phyloP scores from a whole-genome alignment of 352 stramenopile species.

The Phytophthora tubulina region DNA sequence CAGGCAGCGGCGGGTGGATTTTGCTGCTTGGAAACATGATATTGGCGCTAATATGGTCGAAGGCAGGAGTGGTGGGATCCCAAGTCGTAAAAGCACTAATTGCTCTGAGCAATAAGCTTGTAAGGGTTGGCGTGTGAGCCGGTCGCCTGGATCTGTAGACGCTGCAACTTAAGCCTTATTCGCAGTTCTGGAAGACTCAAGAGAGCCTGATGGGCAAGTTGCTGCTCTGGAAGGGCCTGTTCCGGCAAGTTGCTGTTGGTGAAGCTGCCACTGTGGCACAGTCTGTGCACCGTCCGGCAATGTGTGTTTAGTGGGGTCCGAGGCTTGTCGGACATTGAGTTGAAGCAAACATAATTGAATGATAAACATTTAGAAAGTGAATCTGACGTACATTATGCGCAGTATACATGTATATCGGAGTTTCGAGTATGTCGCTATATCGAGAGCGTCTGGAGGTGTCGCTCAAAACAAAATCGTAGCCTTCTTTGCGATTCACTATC shows the following conservation, averaged over 20 bases:
- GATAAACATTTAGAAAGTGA: too few species aligned
- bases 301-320: too few species aligned
- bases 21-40: constrained; percentile 87
- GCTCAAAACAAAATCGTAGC: too few species aligned
- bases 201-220: constrained; percentile 32
- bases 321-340: too few species aligned
- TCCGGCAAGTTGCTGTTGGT: constrained; percentile 46
- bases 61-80: constrained; percentile 84
- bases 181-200: background rate
- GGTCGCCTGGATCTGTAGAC: background rate
- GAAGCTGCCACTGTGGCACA: constrained; percentile 47
- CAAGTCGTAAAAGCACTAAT: constrained; percentile 34
- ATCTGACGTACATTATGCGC: too few species aligned
- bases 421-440: too few species aligned
- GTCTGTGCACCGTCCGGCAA: too few species aligned
- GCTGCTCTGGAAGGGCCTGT: too few species aligned
- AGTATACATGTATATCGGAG: too few species aligned
- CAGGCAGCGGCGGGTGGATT: constrained; percentile 87
- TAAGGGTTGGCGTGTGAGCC: constrained; percentile 20
- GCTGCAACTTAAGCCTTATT: constrained; percentile 12
- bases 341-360: too few species aligned
- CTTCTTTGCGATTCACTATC: constrained; percentile 9
- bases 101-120: constrained; percentile 42
- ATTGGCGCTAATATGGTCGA: constrained; percentile 90
- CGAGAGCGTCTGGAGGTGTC: too few species aligned